Evolutionary conservation across 2,329 filamentous ascomycete genomes (phyloP).

Genomic region (Amphichorda felina): DNA sequence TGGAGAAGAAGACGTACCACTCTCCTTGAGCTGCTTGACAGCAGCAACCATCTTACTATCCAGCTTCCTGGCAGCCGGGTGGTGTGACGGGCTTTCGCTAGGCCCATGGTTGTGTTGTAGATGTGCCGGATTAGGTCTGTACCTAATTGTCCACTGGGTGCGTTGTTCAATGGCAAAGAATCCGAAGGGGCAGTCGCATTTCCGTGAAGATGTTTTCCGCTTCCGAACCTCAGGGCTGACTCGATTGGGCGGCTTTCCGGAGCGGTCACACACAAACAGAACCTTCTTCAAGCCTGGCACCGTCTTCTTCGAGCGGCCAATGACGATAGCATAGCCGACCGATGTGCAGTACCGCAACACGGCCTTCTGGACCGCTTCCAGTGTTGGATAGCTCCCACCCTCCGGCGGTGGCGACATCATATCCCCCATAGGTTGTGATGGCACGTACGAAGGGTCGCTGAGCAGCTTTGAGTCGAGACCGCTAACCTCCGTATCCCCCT

Average conservation of each 20-base stretch:
- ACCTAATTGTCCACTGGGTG: constrained; percentile 55
- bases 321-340: constrained; percentile 57
- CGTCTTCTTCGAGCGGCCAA: constrained; percentile 56
- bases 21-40: constrained; percentile 54
- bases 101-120: constrained; percentile 53
- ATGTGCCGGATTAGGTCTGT: constrained; percentile 46
- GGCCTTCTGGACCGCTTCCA: constrained; percentile 53
- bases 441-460: constrained; percentile 37
- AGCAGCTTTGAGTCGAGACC: constrained; percentile 34
- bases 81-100: constrained; percentile 54
- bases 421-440: constrained; percentile 40
- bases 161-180: constrained; percentile 58
- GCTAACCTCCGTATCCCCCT: constrained; percentile 31
- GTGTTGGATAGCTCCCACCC: constrained; percentile 50
- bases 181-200: constrained; percentile 58
- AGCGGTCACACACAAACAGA: constrained; percentile 54
- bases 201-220: constrained; percentile 54
- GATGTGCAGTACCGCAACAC: constrained; percentile 55
- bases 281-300: constrained; percentile 57
- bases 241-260: constrained; percentile 48
- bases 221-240: constrained; percentile 54
- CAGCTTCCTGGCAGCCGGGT: constrained; percentile 53
- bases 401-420: constrained; percentile 54
- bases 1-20: constrained; percentile 33
- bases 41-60: constrained; percentile 58